phyloP scores from a whole-genome alignment of 2,329 filamentous ascomycete genomes.

The Pseudogymnoascus sp. region DNA sequence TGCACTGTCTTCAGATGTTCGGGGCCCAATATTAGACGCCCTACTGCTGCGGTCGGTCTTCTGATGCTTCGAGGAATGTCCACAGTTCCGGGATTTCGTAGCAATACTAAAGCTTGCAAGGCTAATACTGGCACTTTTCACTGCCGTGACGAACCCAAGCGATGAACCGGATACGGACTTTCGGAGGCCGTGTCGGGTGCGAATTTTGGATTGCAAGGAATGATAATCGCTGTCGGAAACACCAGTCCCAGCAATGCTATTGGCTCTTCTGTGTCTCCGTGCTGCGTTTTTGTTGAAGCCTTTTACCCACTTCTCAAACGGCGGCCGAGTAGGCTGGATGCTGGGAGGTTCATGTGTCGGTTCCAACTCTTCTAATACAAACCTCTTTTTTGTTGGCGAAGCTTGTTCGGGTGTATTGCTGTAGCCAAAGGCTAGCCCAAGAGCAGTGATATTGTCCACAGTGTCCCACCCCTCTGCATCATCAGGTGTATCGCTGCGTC shows the following conservation, averaged over 20 bases:
- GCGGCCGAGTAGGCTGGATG: slow-evolving; percentile 24
- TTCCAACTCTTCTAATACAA: slow-evolving; percentile 24
- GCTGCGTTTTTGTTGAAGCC: slow-evolving; percentile 55
- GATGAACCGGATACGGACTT: slow-evolving; percentile 68
- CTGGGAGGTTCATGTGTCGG: slow-evolving; percentile 8
- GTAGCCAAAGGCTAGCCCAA: slow-evolving; percentile 34
- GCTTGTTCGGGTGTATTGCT: slow-evolving; percentile 23
- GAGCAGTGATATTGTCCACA: slow-evolving; percentile 36
- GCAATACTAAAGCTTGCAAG: slow-evolving; percentile 65
- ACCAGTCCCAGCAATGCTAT: slow-evolving; percentile 30
- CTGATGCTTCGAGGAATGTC: slow-evolving; percentile 47
- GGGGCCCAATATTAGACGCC: slow-evolving; percentile 52
- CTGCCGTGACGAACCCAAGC: slow-evolving; percentile 69
- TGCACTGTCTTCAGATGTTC: slow-evolving; percentile 58
- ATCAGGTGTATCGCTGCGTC: slow-evolving; percentile 14
- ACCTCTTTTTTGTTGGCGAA: slow-evolving; percentile 17
- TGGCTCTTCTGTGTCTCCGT: slow-evolving; percentile 35
- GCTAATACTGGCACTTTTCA: slow-evolving; percentile 77
- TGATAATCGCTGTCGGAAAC: slow-evolving; percentile 31
- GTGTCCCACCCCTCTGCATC: slow-evolving; percentile 32
- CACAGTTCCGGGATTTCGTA: slow-evolving; percentile 51
- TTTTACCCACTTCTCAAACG: slow-evolving; percentile 69
- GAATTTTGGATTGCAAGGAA: slow-evolving; percentile 18
- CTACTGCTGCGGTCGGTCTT: slow-evolving; percentile 57
- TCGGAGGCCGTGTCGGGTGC: slow-evolving; percentile 35